Conservation (phyloP, 352 stramenopile species). For the Nothophytophthora sp. region DNA sequence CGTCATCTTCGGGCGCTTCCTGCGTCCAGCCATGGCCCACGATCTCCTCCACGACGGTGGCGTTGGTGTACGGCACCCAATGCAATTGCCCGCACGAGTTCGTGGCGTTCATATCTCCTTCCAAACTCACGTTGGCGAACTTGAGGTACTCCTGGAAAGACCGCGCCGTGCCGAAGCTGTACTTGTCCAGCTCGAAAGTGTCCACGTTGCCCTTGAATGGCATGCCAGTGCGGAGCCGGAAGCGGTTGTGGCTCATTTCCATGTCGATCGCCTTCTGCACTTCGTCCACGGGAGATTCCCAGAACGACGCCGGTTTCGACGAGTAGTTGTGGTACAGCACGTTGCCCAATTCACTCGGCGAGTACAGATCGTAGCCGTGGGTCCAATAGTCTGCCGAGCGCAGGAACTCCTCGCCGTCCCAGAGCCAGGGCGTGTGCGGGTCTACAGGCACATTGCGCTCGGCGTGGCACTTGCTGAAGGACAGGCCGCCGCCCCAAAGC, state of each 20-base stretch:
- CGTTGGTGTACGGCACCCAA: conserved; percentile 55
- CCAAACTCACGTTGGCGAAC: conserved; percentile 54
- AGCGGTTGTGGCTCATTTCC: conserved; percentile 53
- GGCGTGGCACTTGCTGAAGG: conserved; percentile 79
- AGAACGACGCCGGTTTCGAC: conserved; percentile 52
- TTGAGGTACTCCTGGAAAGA: conserved; percentile 51
- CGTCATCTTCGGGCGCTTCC: conserved; percentile 8
- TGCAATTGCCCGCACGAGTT: conserved; percentile 59
- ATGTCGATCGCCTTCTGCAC: conserved; percentile 32
- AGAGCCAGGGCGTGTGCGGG: conserved; percentile 70
- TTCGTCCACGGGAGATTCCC: conserved; percentile 44
- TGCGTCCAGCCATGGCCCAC: conserved; percentile 46
- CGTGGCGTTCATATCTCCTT: conserved; percentile 45
- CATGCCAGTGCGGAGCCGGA: conserved; percentile 42
- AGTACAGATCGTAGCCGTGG: conserved; percentile 68
- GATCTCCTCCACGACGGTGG: conserved; percentile 42
- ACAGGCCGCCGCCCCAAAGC: conserved; percentile 71
- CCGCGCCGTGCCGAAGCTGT: conserved; percentile 43
- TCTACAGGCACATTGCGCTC: conserved; percentile 67
- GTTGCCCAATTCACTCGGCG: conserved; percentile 40
- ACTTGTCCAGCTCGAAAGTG: conserved; percentile 53
- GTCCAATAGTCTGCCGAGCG: conserved; percentile 58
- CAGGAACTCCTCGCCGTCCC: conserved; percentile 63
- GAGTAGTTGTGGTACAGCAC: conserved; percentile 76
- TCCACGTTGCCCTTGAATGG: conserved; percentile 55